Percentiles rank a stretch among this genome's conserved stretches.
Conservation (phyloP, 306 rosid genomes). For the Sindora glabra region DNA sequence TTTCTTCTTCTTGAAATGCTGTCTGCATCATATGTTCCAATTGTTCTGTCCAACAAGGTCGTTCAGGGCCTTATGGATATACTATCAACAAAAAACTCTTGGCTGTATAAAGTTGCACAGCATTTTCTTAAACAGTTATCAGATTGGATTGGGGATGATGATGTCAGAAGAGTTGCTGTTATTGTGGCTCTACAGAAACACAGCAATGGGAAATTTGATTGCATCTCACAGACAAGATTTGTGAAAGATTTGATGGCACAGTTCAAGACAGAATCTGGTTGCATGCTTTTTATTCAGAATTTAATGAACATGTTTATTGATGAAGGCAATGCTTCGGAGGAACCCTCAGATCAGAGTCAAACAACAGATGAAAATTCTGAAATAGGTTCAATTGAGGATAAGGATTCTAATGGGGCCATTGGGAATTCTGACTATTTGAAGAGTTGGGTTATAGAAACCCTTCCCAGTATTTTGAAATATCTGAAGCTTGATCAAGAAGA, state of each 20-base stretch:
- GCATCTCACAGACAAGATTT: slow-evolving; percentile 52
- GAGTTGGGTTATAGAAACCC: slow-evolving; percentile 90
- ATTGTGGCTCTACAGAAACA: slow-evolving; percentile 89
- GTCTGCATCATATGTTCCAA: slow-evolving; percentile 66
- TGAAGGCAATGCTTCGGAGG: slow-evolving; percentile 70
- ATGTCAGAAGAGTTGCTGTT: slow-evolving; percentile 75
- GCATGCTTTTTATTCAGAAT: slow-evolving; percentile 80
- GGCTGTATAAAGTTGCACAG: slow-evolving; percentile 78
- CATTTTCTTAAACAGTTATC: slow-evolving; percentile 64
- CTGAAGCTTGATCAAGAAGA: slow-evolving; percentile 61
- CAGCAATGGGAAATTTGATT: slow-evolving; percentile 78
- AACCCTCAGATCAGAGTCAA: slow-evolving; percentile 98
- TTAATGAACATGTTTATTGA: slow-evolving; percentile 71
- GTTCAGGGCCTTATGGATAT: slow-evolving; percentile 85
- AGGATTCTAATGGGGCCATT: slow-evolving; percentile 46
- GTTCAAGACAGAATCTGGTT: slow-evolving; percentile 74
- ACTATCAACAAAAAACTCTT: slow-evolving; percentile 68
- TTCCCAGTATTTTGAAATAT: slow-evolving; percentile 64
- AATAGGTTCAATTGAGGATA: slow-evolving; percentile 75
- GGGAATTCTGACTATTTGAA: slow-evolving; percentile 72
- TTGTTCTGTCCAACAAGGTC: slow-evolving; percentile 65
- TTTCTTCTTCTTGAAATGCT: slow-evolving; percentile 65
- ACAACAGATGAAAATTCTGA: slow-evolving; percentile 97
- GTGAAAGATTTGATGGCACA: slow-evolving; percentile 77
- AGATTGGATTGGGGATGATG: slow-evolving; percentile 74